Conservation (phyloP, 1,284 basidiomycete genomes). For the Ganoderma leucocontextum region DNA sequence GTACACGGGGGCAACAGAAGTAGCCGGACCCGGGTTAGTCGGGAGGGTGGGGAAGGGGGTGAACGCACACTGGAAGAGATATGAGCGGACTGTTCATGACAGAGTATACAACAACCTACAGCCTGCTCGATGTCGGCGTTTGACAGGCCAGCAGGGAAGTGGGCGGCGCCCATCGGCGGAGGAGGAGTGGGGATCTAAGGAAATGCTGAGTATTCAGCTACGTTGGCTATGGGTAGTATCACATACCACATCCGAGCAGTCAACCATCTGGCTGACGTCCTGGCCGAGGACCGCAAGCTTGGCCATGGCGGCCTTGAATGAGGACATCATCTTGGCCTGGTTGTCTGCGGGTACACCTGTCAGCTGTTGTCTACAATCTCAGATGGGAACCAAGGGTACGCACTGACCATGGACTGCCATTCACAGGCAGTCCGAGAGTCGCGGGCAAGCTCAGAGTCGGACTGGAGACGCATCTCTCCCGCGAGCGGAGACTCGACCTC, state of each 20-base stretch:
- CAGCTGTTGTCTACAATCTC: background rate
- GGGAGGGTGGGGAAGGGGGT: constrained; percentile 33
- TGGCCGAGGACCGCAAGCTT: constrained; percentile 42
- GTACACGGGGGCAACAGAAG: constrained; percentile 31
- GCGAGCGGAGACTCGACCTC: constrained; percentile 40
- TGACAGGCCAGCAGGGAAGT: constrained; percentile 24
- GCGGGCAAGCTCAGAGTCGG: constrained; percentile 40
- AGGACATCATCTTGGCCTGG: constrained; percentile 35
- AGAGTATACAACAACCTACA: background rate
- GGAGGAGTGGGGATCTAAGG: constrained; percentile 6
- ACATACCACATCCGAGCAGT: constrained; percentile 34
- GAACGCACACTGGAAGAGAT: constrained; percentile 16
- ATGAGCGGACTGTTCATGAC: background rate
- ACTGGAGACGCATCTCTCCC: constrained; percentile 47
- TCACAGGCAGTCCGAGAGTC: constrained; percentile 44
- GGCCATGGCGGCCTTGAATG: constrained; percentile 38
- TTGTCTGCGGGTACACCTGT: constrained; percentile 26
- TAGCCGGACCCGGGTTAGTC: constrained; percentile 31
- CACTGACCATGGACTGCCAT: constrained; percentile 45
- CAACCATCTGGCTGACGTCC: constrained; percentile 29
- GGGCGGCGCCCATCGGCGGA: constrained; percentile 14
- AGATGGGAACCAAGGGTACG: constrained; percentile 2
- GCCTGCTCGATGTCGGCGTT: constrained; percentile 28
- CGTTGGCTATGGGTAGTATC: background rate
- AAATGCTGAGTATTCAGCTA: background rate